phyloP scores from a whole-genome alignment of 176 grass and related monocot genomes.

The Guadua angustifolia region DNA sequence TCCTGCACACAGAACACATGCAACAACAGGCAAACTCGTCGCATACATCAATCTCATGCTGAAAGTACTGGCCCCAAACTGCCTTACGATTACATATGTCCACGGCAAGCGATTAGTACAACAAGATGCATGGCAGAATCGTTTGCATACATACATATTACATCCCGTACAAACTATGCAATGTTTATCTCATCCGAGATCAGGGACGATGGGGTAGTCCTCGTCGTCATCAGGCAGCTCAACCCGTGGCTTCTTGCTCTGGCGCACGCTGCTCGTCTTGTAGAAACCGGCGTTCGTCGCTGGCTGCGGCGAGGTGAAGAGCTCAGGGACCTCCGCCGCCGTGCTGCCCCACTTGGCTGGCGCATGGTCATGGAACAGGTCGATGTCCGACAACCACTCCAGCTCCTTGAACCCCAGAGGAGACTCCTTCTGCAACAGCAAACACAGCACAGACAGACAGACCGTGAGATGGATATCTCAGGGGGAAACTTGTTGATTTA shows the following conservation, averaged over 20 bases:
- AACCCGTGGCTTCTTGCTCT: slow-evolving; percentile 71
- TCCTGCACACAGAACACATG: background rate
- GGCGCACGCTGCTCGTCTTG: slow-evolving; percentile 48
- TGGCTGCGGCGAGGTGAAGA: slow-evolving; percentile 50
- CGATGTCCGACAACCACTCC: slow-evolving; percentile 85
- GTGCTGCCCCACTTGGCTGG: slow-evolving; percentile 38
- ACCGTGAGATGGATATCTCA: background rate
- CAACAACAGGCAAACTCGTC: background rate
- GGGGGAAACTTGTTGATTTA: background rate
- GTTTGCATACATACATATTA: slow-evolving; percentile 13
- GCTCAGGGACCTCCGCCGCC: slow-evolving; percentile 74
- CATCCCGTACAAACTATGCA: background rate
- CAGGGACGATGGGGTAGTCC: slow-evolving; percentile 86
- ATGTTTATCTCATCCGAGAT: slow-evolving; percentile 66
- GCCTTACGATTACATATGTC: slow-evolving; percentile 16
- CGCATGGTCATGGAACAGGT: slow-evolving; percentile 63
- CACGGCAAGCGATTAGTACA: slow-evolving; percentile 19
- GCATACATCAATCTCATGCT: background rate
- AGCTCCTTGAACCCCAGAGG: slow-evolving; percentile 70
- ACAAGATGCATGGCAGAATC: background rate
- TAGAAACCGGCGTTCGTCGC: slow-evolving; percentile 47
- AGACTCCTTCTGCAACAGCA: slow-evolving; percentile 58
- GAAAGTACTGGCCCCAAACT: background rate
- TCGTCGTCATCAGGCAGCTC: slow-evolving; percentile 78
- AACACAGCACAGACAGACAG: background rate